Evolutionary conservation across 306 rosid species (phyloP), one percentile per base, ranked within the genome.

Genomic region (Aeschynomene evenia): DNA sequence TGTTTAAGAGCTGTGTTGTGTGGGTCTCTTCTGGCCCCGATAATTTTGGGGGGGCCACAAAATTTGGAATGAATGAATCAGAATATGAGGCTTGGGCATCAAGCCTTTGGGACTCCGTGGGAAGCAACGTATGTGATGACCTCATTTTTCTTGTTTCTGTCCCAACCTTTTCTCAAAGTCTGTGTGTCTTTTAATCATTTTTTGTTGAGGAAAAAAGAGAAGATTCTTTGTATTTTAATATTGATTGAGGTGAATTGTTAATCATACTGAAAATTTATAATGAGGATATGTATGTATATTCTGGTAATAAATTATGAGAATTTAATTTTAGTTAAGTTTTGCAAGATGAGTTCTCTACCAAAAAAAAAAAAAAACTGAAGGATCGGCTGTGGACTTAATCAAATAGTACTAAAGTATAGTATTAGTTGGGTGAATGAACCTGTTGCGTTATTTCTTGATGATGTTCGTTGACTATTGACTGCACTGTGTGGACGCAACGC

Each of bases 1-100:
- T 0, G 40, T 8, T 34, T 7, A 34, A 34, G 10, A 6, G 9
- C 5, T 0, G 12, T 34, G 40, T 9, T 37, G 43, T 37, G 3
- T 37, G 19, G 7, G 18, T 20, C 4, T 46, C 8, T 21, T 1
- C 4, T 11, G 42, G 14, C 5, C 66, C 59, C 24, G 11, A 28
- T 42, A 49, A 9, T 4, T 26, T 49, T 15, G 51, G 15, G 51
- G 82, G 78, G 1, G 74, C 82, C 74, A 72, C 74, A 3, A 5
- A 0, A 3, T 11, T 65, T 13, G 58, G 52, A 7, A 49, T 15
- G n/a, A n/a, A 10, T 1, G 40, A 52, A 40, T 54, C 26, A 9
- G 48, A 64, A 14, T 20, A n/a, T n/a, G 6, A 5, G 66, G 60
- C 77, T 77, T 77, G 73, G n/a, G 56, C 29, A 34, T 10, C 73